Conservation (phyloP, 2,329 filamentous ascomycete species). For the Coleophoma cylindrospora region DNA sequence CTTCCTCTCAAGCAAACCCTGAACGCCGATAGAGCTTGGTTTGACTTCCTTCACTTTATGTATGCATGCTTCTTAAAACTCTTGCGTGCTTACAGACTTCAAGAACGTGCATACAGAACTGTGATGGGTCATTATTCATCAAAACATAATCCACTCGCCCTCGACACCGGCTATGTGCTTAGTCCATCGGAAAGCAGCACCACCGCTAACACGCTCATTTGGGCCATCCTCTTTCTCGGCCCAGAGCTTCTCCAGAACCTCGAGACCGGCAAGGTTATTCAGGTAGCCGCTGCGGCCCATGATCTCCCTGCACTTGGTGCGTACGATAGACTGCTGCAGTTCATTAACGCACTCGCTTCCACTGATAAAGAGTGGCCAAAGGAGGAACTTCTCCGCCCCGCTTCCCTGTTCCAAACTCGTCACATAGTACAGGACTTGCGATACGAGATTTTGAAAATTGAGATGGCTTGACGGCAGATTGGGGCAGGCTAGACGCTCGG, state of each 20-base stretch:
- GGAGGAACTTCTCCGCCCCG: conserved; percentile 77
- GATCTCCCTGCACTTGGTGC: conserved; percentile 77
- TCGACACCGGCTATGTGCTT: conserved; percentile 35
- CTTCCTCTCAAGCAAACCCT: too few relatives aligned
- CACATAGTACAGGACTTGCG: conserved; percentile 78
- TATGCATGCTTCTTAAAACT: too few relatives aligned
- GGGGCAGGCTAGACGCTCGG: conserved; percentile 78
- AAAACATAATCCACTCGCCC: conserved; percentile 66
- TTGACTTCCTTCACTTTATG: too few relatives aligned
- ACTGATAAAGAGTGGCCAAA: conserved; percentile 90
- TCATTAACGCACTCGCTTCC: conserved; percentile 85
- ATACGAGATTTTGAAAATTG: conserved; percentile 79
- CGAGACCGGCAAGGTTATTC: conserved; percentile 84
- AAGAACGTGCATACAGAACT: too few relatives aligned
- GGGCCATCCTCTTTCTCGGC: conserved; percentile 22
- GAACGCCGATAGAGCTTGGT: too few relatives aligned
- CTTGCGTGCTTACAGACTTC: too few relatives aligned
- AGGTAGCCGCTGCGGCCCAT: conserved; percentile 87
- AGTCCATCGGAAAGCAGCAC: conserved; percentile 20
- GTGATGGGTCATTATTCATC: conserved; percentile 15
- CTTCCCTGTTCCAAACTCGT: conserved; percentile 69
- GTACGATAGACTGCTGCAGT: conserved; percentile 72
- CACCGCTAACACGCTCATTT: background rate
- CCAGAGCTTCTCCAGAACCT: conserved; percentile 85
- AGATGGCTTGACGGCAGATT: conserved; percentile 66